Evolutionary conservation across 371 early-diverging fungal genomes (phyloP).

Genomic region (Syncephalis fuscata): DNA sequence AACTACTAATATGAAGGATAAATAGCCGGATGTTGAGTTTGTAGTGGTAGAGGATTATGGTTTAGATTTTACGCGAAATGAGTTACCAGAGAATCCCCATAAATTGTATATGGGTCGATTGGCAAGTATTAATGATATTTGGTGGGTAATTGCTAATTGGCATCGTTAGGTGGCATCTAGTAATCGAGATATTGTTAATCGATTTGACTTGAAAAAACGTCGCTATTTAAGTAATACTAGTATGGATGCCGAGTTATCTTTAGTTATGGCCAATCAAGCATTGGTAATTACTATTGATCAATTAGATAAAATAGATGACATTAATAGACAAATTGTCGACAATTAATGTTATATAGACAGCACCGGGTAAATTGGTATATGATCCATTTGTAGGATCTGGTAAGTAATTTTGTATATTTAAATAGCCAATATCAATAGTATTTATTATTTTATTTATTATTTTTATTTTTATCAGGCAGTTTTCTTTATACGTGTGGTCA

Average conservation of each 20-base stretch:
- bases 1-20: no score
- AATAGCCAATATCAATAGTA: no score
- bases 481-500: slow-evolving; percentile 83
- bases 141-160: not conserved
- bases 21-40: slow-evolving; percentile 55
- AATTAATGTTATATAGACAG: slow-evolving; percentile 16
- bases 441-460: not conserved
- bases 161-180: slow-evolving; percentile 31
- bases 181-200: slow-evolving; percentile 50
- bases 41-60: slow-evolving; percentile 66
- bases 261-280: slow-evolving; percentile 93
- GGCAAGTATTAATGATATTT: slow-evolving; percentile 11
- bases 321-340: not conserved
- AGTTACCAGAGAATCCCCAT: slow-evolving; percentile 17
- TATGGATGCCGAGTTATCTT: slow-evolving; percentile 94
- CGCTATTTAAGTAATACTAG: slow-evolving; percentile 88
- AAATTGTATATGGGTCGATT: slow-evolving; percentile 56
- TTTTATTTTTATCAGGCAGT: slow-evolving; percentile 20
- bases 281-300: slow-evolving; percentile 20
- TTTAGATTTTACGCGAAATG: slow-evolving; percentile 12
- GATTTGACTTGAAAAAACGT: slow-evolving; percentile 83
- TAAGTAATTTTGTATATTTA: not conserved
- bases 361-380: slow-evolving; percentile 63
- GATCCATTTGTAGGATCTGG: slow-evolving; percentile 99
- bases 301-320: not conserved